phyloP scores from a whole-genome alignment of 805 yeast genomes.

The Ogataea populi-albae region DNA sequence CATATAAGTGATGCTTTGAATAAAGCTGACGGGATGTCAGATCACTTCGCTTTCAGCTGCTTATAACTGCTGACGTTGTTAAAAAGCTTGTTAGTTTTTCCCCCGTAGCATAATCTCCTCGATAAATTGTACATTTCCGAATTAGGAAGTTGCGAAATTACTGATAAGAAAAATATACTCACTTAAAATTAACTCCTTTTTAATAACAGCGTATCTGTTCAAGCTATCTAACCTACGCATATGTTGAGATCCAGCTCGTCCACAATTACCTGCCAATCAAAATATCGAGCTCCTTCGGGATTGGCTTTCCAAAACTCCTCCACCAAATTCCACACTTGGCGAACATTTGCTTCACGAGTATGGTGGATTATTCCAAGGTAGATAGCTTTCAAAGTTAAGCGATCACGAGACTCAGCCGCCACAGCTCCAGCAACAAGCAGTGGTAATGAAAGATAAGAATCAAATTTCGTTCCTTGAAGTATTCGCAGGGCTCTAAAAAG shows the following conservation, averaged over 20 bases:
- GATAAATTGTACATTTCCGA: not conserved
- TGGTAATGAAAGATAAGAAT: conserved; percentile 20
- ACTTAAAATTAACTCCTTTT: conserved; percentile 36
- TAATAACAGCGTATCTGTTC: conserved; percentile 42
- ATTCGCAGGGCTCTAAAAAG: conserved; percentile 18
- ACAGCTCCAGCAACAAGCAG: conserved; percentile 25
- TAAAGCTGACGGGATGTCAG: no score
- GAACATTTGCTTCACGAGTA: conserved; percentile 14
- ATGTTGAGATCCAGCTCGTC: conserved; percentile 25
- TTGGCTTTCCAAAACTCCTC: conserved; percentile 25
- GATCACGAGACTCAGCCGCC: conserved; percentile 26
- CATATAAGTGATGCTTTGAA: no score
- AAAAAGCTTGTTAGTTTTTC: no score
- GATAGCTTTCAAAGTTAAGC: conserved; percentile 19
- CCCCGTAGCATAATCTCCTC: no score
- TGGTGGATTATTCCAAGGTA: conserved; percentile 12
- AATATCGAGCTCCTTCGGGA: conserved; percentile 22
- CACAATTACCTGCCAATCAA: conserved; percentile 24
- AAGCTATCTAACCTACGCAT: conserved; percentile 31
- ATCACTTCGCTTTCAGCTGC: no score
- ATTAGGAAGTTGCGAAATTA: conserved; percentile 2
- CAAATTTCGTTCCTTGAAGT: conserved; percentile 12
- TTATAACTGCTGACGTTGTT: no score
- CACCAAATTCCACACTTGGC: conserved; percentile 20
- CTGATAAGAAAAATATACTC: no score